Conservation (phyloP, 768 basidiomycete genomes). For the Russula emetica region DNA sequence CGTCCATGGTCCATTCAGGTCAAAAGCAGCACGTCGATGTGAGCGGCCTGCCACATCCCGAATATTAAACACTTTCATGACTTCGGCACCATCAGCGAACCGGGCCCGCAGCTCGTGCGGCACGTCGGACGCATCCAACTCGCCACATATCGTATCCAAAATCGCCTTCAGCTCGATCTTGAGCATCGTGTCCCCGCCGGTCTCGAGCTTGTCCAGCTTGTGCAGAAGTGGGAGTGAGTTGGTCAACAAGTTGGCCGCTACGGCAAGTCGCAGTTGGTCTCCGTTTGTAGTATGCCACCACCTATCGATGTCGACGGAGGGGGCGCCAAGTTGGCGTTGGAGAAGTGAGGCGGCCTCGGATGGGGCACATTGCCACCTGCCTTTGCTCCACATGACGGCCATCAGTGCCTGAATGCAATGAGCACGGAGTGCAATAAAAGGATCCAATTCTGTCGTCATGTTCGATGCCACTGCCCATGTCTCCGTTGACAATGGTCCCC, state of each 20-base stretch:
- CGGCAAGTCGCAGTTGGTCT: slow-evolving; percentile 10
- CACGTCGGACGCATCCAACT: background rate
- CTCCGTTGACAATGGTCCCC: slow-evolving; percentile 17
- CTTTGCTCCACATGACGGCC: slow-evolving; percentile 5
- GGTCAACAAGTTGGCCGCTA: slow-evolving; percentile 6
- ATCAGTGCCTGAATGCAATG: slow-evolving; percentile 16
- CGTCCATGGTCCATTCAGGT: slow-evolving; percentile 6
- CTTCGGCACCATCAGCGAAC: slow-evolving; percentile 6
- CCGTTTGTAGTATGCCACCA: background rate
- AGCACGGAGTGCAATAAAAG: slow-evolving; percentile 7
- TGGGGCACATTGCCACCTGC: slow-evolving; percentile 10
- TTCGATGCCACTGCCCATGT: slow-evolving; percentile 10
- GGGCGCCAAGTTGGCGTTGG: slow-evolving; percentile 7
- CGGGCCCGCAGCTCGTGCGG: slow-evolving; percentile 6
- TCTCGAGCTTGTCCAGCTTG: background rate
- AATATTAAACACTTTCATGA: slow-evolving; percentile 5
- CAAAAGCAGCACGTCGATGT: background rate
- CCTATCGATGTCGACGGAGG: background rate
- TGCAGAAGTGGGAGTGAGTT: slow-evolving; percentile 7
- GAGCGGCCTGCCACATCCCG: background rate
- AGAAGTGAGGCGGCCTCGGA: slow-evolving; percentile 9
- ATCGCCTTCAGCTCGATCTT: slow-evolving; percentile 12
- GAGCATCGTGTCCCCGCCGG: background rate
- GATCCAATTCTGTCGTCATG: slow-evolving; percentile 1
- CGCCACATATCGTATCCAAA: slow-evolving; percentile 13